phyloP scores from a whole-genome alignment of 371 early-diverging fungal genomes.

The Mucor irregularis region DNA sequence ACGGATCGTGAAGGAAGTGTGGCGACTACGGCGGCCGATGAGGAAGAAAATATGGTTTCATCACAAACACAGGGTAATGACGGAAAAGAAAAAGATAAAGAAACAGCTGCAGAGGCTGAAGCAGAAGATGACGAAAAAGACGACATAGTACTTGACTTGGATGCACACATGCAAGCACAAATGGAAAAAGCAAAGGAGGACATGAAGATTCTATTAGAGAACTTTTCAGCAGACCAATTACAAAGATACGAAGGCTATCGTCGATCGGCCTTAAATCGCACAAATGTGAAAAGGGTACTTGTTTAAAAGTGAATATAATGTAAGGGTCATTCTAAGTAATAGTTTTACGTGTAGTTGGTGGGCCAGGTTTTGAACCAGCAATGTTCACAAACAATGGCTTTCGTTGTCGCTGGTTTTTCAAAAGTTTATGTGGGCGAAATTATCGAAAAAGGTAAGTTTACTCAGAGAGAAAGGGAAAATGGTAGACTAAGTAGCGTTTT shows the following conservation, averaged over 20 bases:
- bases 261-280: slow-evolving; percentile 83
- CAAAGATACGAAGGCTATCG: slow-evolving; percentile 91
- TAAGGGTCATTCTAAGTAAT: no score
- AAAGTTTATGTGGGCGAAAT: slow-evolving; percentile 98
- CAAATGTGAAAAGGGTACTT: slow-evolving; percentile 78
- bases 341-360: slow-evolving; percentile 49
- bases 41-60: slow-evolving; percentile 25
- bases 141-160: slow-evolving; percentile 40
- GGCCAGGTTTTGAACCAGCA: slow-evolving; percentile 80
- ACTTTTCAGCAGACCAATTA: slow-evolving; percentile 80
- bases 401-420: slow-evolving; percentile 91
- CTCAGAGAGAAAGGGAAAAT: not conserved
- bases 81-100: slow-evolving; percentile 30
- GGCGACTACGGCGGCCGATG: slow-evolving; percentile 3
- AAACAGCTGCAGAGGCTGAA: slow-evolving; percentile 36
- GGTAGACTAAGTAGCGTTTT: not conserved
- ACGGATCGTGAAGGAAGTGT: slow-evolving; percentile 45
- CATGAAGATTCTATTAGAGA: slow-evolving; percentile 71
- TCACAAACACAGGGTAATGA: slow-evolving; percentile 16
- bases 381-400: slow-evolving; percentile 82
- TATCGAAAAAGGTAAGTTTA: slow-evolving; percentile 74
- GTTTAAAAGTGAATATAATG: not conserved
- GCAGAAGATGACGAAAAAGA: slow-evolving; percentile 50
- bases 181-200: slow-evolving; percentile 53
- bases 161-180: slow-evolving; percentile 47